These are phyloP conservation scores for Leishmania turanica DNA, from an alignment of 208 protist genomes.

Conservation along the genomic window DNA sequence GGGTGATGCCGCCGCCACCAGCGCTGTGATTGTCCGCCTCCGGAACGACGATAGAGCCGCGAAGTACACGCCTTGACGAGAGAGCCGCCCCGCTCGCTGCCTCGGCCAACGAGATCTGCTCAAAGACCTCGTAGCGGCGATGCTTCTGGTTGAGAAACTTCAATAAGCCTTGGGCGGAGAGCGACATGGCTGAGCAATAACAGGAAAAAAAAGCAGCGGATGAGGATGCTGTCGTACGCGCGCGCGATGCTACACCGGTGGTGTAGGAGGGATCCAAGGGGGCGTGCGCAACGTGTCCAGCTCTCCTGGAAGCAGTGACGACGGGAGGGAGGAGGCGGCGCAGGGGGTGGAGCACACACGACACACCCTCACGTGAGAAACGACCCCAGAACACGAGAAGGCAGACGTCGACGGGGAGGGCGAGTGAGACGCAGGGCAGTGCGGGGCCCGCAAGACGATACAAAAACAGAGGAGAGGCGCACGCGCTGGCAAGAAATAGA, in stretches of 20 bases:
- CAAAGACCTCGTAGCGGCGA: constrained; percentile 18
- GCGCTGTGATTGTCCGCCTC: neutral
- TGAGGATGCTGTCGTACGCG: neutral
- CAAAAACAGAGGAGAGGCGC: no score
- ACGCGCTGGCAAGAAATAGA: neutral
- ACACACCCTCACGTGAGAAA: neutral
- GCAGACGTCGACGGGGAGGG: neutral
- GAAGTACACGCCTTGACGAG: neutral
- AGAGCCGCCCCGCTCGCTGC: neutral
- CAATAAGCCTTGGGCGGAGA: constrained; percentile 22
- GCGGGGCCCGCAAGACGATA: no score
- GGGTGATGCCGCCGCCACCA: neutral
- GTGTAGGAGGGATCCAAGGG: neutral
- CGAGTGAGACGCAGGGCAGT: no score
- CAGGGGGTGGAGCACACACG: neutral
- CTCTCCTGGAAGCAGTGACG: neutral
- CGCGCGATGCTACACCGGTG: neutral
- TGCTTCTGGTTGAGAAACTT: constrained; percentile 7
- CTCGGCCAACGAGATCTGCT: constrained; percentile 22
- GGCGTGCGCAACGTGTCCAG: neutral
- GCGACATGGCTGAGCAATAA: constrained; percentile 8
- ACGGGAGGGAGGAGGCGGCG: neutral
- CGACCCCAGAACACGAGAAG: neutral
- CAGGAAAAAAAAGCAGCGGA: neutral
- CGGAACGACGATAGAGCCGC: neutral